Evolutionary conservation across 2,329 filamentous ascomycete genomes (phyloP).

Genomic region (Clarireedia monteithiana): DNA sequence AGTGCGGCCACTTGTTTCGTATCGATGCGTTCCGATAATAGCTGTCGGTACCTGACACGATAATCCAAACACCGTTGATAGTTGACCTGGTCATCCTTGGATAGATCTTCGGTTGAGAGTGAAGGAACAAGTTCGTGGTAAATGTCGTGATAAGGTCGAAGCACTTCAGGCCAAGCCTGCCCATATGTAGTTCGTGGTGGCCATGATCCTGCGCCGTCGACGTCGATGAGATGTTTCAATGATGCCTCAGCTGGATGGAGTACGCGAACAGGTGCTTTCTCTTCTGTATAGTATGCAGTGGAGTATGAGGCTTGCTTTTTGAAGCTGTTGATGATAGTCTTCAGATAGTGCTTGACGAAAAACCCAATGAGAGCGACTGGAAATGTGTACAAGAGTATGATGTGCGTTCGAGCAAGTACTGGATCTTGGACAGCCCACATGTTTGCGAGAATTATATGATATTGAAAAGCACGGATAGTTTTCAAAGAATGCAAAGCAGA

Average conservation of each 20-base stretch:
- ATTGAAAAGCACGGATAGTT: background rate
- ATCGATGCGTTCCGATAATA: slow-evolving; percentile 4
- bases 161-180: slow-evolving; percentile 23
- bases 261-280: background rate
- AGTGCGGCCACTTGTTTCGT: background rate
- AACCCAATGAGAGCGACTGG: background rate
- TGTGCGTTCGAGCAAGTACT: background rate
- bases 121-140: slow-evolving; percentile 26
- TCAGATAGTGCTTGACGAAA: background rate
- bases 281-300: background rate
- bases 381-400: background rate
- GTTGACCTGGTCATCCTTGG: slow-evolving; percentile 26
- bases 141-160: slow-evolving; percentile 28
- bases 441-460: background rate
- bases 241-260: background rate
- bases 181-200: slow-evolving; percentile 18
- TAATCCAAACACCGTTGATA: slow-evolving; percentile 7
- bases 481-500: no score
- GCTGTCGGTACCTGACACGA: slow-evolving; percentile 1
- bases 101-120: slow-evolving; percentile 18
- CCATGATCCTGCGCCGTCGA: slow-evolving; percentile 22
- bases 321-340: background rate
- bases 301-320: background rate
- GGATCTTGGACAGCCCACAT: background rate
- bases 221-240: slow-evolving; percentile 1